Percentiles rank a stretch among this genome's conserved stretches.
phyloP scores from a whole-genome alignment of 1,284 basidiomycete species.

The Rhodotorula sp. region DNA sequence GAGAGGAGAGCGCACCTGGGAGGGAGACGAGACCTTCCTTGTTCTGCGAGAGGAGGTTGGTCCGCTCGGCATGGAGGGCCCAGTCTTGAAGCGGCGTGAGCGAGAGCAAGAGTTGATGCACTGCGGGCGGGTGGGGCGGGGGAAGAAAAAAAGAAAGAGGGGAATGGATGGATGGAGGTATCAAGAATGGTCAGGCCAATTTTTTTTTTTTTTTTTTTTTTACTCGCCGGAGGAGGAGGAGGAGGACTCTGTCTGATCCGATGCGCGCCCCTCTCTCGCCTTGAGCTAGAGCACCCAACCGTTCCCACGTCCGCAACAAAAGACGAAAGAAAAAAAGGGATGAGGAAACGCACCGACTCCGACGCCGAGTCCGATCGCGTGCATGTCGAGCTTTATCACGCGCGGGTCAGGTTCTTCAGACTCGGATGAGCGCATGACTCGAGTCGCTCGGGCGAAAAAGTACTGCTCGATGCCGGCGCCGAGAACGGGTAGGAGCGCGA shows the following conservation, averaged over 20 bases:
- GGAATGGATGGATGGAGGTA: no score
- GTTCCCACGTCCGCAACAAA: no score
- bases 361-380: slow-evolving; percentile 64
- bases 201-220: no score
- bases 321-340: no score
- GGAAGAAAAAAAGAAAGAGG: no score
- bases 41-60: slow-evolving; percentile 70
- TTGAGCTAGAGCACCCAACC: no score
- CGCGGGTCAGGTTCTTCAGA: not conserved
- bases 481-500: slow-evolving; percentile 74
- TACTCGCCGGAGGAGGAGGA: no score
- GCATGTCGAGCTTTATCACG: slow-evolving; percentile 56
- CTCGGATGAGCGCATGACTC: not conserved
- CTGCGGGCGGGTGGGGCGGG: slow-evolving; percentile 49
- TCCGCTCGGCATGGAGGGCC: slow-evolving; percentile 64
- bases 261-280: no score
- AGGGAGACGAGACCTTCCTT: slow-evolving; percentile 88
- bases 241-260: no score
- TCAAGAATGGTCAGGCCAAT: no score
- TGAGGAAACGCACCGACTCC: slow-evolving; percentile 58
- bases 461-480: slow-evolving; percentile 62
- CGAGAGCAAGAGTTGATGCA: slow-evolving; percentile 67
- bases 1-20: slow-evolving; percentile 56
- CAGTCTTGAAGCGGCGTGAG: slow-evolving; percentile 60
- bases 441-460: slow-evolving; percentile 52